Conservation (phyloP, 192 early-diverging fungal genomes). For the Geranomyces variabilis region DNA sequence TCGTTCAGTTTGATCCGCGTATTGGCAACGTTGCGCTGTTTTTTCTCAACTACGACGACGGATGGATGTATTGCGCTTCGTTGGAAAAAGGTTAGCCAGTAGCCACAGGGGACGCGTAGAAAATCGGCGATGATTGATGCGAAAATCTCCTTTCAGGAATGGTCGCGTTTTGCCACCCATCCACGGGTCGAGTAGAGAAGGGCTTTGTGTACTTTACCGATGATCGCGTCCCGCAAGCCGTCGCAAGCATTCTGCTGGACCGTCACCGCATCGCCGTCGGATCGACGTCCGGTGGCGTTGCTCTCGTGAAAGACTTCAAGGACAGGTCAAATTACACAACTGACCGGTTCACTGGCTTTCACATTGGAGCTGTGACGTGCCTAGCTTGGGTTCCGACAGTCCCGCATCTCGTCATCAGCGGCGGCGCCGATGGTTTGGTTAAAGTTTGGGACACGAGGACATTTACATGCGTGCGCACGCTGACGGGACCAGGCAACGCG, state of each 20-base stretch:
- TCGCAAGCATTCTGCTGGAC: conserved; percentile 60
- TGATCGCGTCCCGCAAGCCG: conserved; percentile 38
- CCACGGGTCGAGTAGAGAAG: conserved; percentile 64
- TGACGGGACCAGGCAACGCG: not conserved
- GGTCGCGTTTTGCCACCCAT: conserved; percentile 59
- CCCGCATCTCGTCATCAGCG: conserved; percentile 48
- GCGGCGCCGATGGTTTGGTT: conserved; percentile 53
- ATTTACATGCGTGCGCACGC: conserved; percentile 38
- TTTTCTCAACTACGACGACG: conserved; percentile 53
- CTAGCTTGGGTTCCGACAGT: conserved; percentile 29
- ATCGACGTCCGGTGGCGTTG: conserved; percentile 54
- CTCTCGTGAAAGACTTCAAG: conserved; percentile 52
- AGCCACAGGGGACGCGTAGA: not conserved
- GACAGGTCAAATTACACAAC: conserved; percentile 40
- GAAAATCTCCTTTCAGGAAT: conserved; percentile 42
- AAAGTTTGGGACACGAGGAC: conserved; percentile 56
- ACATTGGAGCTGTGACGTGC: conserved; percentile 55
- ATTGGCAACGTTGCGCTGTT: conserved; percentile 57
- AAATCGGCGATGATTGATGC: not conserved
- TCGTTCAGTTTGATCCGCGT: conserved; percentile 60
- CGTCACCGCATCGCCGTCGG: conserved; percentile 65
- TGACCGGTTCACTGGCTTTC: conserved; percentile 56
- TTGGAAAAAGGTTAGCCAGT: conserved; percentile 49
- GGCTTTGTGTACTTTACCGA: conserved; percentile 52
- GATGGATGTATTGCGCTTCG: conserved; percentile 58